Evolutionary conservation across 2,329 filamentous ascomycete species (phyloP), one percentile per base, ranked within the genome.

Genomic region (Aureobasidium pullulans): DNA sequence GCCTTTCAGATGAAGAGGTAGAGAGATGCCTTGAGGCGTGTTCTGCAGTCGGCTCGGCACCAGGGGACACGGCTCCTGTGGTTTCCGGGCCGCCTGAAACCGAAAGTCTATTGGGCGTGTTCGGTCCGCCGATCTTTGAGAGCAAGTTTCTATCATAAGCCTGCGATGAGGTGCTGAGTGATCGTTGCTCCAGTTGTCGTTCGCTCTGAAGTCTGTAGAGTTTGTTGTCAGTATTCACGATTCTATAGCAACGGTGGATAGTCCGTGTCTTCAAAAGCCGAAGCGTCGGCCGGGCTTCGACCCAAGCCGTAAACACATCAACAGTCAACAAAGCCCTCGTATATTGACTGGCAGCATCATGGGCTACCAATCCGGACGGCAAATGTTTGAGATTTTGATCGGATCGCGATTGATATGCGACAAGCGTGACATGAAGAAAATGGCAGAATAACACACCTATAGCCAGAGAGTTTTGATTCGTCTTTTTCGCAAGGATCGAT

Each of bases 81-180:
- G 62, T 64, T 16, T 71, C 71, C 32, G 67, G 64, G 31, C 65
- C 60, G 43, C 59, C 66, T 8, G 63, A 71, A 4, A 71, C 47
- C 6, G 70, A 72, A 34, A 65, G 64, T 52, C 79, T 74, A 16
- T 80, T 79, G 29, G 80, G 79, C 7, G 82, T 83, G 60, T 79
- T 79, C 6, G 81, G 78, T 48, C 83, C 83, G 34, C 82, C 82
- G 61, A 85, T 85, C 64, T 83, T 84, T 50, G 81, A 83, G 29
- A 86, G 71, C 11, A 85, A 71, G 62, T 83, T 80, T 68, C 84
- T 81, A 66, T 86, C 83, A 70, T 85, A 86, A 34, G 79, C 81
- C 66, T 84, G 80, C 28, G 81, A 84, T 2, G 82, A 84, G 60
- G 76, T 78, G 64, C 82, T 78, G 42, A 84, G 77, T 48, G 81